phyloP scores from a whole-genome alignment of 176 grass and related monocot species.

The Tillandsia fasciculata region DNA sequence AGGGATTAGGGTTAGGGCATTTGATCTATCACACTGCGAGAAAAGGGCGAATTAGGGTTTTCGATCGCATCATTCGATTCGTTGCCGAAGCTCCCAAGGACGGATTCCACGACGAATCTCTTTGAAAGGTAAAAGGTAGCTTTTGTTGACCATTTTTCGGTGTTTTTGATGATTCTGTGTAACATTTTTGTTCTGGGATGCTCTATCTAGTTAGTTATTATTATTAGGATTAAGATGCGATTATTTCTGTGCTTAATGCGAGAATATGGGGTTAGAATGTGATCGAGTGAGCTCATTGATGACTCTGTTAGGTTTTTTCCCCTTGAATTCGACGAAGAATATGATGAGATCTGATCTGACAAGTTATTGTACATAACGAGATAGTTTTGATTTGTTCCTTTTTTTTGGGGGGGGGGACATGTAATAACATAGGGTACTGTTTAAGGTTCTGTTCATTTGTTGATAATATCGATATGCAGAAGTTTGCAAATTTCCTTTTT shows the following conservation, averaged over 20 bases:
- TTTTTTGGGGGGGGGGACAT: no score
- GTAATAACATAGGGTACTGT: not conserved
- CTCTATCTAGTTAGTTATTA: not conserved
- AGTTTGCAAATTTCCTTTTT: not conserved
- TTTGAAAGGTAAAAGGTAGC: slow-evolving; percentile 1
- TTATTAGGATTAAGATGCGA: not conserved
- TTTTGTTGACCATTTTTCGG: not conserved
- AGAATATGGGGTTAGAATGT: no score
- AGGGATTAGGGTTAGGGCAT: not conserved
- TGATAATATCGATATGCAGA: not conserved
- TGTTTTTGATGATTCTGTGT: no score
- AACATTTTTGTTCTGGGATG: no score
- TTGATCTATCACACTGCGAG: not conserved
- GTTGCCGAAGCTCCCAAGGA: not conserved
- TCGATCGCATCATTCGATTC: not conserved
- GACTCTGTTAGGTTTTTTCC: not conserved
- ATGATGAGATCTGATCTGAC: not conserved
- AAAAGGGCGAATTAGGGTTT: not conserved
- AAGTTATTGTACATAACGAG: no score
- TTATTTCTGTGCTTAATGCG: not conserved
- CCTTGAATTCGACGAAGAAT: not conserved
- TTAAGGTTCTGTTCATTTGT: not conserved
- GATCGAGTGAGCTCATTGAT: not conserved
- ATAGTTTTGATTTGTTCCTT: no score
- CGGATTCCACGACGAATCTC: not conserved